Evolutionary conservation across 108 stramenopile species (phyloP).

Genomic region (Schizochytrium sp.): DNA sequence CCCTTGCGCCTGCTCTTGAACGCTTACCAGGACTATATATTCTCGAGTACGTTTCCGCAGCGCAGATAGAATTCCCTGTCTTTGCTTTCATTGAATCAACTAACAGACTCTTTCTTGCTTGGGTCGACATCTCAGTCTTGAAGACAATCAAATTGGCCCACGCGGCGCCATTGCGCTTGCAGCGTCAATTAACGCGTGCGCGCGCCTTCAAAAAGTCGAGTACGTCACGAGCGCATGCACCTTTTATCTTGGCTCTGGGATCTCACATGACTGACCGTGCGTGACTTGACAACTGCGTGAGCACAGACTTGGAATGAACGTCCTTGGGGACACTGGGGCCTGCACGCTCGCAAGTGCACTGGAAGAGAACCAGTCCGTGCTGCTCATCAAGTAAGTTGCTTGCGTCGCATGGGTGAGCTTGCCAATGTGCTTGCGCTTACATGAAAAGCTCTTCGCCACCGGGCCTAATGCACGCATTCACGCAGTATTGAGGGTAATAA

Average conservation of each 20-base stretch:
- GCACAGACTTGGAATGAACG: background rate
- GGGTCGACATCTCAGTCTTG: background rate
- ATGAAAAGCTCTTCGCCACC: background rate
- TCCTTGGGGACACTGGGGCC: background rate
- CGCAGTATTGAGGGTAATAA: no score
- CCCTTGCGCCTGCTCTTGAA: no score
- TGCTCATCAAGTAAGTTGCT: background rate
- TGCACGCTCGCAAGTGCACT: background rate
- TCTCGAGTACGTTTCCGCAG: no score
- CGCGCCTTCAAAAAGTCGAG: background rate
- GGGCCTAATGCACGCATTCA: no score
- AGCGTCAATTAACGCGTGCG: background rate
- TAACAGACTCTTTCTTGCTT: no score
- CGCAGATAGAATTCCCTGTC: no score
- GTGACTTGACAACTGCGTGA: no score
- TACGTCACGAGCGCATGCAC: no score
- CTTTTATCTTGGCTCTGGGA: no score
- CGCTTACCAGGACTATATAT: no score
- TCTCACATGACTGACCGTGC: no score
- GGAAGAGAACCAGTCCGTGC: background rate
- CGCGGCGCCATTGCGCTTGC: background rate
- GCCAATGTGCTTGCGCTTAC: background rate
- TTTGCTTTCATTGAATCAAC: no score
- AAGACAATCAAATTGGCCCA: background rate
- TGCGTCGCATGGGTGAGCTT: background rate